Evolutionary conservation across 2,329 filamentous ascomycete genomes (phyloP).

Genomic region (Podosphaera xanthii): DNA sequence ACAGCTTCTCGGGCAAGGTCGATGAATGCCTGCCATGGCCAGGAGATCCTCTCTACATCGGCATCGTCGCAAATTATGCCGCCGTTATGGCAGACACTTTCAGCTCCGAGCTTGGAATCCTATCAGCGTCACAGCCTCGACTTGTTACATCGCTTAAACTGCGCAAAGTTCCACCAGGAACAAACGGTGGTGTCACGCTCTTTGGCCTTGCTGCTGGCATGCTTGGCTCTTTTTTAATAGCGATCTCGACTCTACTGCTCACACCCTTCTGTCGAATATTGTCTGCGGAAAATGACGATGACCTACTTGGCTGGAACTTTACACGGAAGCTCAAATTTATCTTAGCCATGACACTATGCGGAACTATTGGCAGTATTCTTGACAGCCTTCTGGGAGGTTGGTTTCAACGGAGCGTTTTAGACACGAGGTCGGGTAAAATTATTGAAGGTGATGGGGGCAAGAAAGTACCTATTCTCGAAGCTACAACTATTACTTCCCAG

Average conservation of each 20-base stretch:
- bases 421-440: slow-evolving; percentile 64
- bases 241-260: slow-evolving; percentile 39
- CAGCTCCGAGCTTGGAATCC: slow-evolving; percentile 81
- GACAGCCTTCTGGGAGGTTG: slow-evolving; percentile 74
- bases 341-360: slow-evolving; percentile 42
- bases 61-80: slow-evolving; percentile 65
- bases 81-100: slow-evolving; percentile 85
- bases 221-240: slow-evolving; percentile 45
- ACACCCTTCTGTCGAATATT: slow-evolving; percentile 39
- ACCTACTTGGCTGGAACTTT: slow-evolving; percentile 25
- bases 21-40: slow-evolving; percentile 31
- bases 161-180: slow-evolving; percentile 65
- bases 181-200: slow-evolving; percentile 75
- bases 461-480: slow-evolving; percentile 25
- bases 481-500: slow-evolving; percentile 13
- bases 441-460: slow-evolving; percentile 65
- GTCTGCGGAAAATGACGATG: slow-evolving; percentile 6
- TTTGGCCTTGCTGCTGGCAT: slow-evolving; percentile 52
- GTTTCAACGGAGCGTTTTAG: slow-evolving; percentile 68
- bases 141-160: slow-evolving; percentile 64
- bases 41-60: slow-evolving; percentile 38
- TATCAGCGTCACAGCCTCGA: slow-evolving; percentile 51
- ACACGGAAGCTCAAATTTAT: slow-evolving; percentile 26
- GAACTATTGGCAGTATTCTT: slow-evolving; percentile 55
- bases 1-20: slow-evolving; percentile 6